These are phyloP conservation scores for Adansonia gregorii DNA, from an alignment of 441 rosid genomes.

Conservation along the genomic window DNA sequence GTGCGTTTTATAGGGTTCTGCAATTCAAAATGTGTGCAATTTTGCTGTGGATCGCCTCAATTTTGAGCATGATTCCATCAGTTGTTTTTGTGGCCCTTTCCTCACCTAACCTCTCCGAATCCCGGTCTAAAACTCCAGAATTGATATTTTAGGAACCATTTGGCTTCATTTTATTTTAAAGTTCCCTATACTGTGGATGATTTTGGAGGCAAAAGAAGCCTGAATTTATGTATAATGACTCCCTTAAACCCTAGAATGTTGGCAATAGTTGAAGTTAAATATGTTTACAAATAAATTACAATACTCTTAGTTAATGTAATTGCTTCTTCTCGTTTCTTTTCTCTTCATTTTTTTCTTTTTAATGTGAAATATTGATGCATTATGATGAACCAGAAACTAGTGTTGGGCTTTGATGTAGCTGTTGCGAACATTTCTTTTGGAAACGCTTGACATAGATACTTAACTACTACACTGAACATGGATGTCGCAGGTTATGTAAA, in stretches of 20 bases:
- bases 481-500: background rate
- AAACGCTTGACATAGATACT: background rate
- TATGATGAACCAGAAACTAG: background rate
- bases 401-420: background rate
- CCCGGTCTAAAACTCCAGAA: background rate
- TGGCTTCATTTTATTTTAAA: background rate
- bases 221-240: background rate
- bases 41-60: background rate
- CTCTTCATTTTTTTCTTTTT: background rate
- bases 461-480: background rate
- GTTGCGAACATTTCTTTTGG: background rate
- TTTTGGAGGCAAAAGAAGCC: slow-evolving; percentile 6
- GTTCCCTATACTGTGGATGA: background rate
- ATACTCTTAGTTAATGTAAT: background rate
- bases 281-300: background rate
- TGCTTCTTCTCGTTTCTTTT: background rate
- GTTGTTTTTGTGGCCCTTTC: slow-evolving; percentile 11
- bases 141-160: slow-evolving; percentile 2
- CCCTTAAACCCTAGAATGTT: background rate
- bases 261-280: background rate
- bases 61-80: background rate
- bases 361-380: too few relatives aligned
- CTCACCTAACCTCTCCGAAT: background rate
- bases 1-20: background rate
- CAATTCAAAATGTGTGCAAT: background rate